Evolutionary conservation across 2,329 filamentous ascomycete species (phyloP).

Genomic region (Xylaria digitata): DNA sequence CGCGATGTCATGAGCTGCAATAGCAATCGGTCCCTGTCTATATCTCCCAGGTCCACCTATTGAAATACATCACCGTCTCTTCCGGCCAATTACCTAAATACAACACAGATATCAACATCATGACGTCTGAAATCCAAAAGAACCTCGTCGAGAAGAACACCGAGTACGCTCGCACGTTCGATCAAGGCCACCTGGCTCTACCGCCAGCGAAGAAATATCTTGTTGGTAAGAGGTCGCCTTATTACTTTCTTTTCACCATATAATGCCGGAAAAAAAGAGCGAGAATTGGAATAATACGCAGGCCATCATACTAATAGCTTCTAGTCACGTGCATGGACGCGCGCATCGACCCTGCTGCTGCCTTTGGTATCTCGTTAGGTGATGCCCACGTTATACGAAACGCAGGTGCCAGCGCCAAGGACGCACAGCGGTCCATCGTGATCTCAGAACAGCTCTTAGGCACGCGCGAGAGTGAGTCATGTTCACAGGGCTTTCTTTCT

Average conservation of each 20-base stretch:
- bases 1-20: background rate
- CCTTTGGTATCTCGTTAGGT: constrained; percentile 77
- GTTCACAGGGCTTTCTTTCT: background rate
- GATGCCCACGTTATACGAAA: constrained; percentile 85
- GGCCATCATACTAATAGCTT: constrained; percentile 11
- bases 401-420: constrained; percentile 72
- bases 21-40: constrained; percentile 2
- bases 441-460: constrained; percentile 84
- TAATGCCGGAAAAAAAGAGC: background rate
- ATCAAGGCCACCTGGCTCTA: constrained; percentile 72
- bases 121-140: constrained; percentile 59
- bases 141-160: constrained; percentile 69
- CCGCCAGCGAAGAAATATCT: constrained; percentile 77
- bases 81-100: background rate
- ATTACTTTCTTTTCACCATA: background rate
- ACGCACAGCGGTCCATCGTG: constrained; percentile 78
- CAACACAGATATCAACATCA: constrained; percentile 21
- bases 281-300: background rate
- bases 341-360: constrained; percentile 73
- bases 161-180: constrained; percentile 68
- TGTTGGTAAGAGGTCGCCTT: constrained; percentile 59
- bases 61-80: background rate
- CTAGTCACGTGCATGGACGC: constrained; percentile 86
- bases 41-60: background rate
- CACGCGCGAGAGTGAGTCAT: constrained; percentile 68